Evolutionary conservation across 2,329 filamentous ascomycete species (phyloP), one percentile per base, ranked within the genome.

Genomic region (Ophiostoma fasciatum): DNA sequence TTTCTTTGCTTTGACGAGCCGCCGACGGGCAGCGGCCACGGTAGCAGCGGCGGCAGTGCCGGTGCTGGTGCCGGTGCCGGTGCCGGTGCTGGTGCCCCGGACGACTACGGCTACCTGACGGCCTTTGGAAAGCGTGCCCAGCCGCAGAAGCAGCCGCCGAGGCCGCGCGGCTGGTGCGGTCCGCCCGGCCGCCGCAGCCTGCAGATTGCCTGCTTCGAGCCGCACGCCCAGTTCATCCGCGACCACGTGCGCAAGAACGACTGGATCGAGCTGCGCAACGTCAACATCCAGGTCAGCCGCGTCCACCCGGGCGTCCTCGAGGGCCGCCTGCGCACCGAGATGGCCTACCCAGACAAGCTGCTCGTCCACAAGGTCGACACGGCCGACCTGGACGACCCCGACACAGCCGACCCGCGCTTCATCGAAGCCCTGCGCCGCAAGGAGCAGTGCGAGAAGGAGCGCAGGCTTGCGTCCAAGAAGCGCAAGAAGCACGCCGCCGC

Each of bases 121-220:
- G 51, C 45, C 32, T 50, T n/a, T n/a, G 19, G 25, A n/a, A n/a
- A n/a, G n/a, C n/a, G n/a, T n/a, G n/a, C n/a, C n/a, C n/a, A n/a
- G n/a, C n/a, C n/a, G n/a, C n/a, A n/a, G n/a, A n/a, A n/a, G n/a
- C n/a, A n/a, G n/a, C n/a, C n/a, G n/a, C n/a, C n/a, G n/a, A n/a
- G n/a, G n/a, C n/a, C n/a, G n/a, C n/a, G n/a, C n/a, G n/a, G n/a
- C n/a, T n/a, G n/a, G n/a, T n/a, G n/a, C n/a, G 84, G 85, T 0
- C 87, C 87, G 0, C 78, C 62, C 45, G 87, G 85, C 3, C 74
- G 76, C 48, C 62, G 70, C 49, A 78, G 75, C 2, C 61, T 94
- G 35, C 74, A 78, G 46, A 57, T 94, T 18, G 79, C 74, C 20
- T 64, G 81, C 20, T 92, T 65, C 52, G 73, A 78, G 12, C 70